Evolutionary conservation across 495 filamentous ascomycete species (phyloP).

Genomic region (Aspergillus carlsbadensis): DNA sequence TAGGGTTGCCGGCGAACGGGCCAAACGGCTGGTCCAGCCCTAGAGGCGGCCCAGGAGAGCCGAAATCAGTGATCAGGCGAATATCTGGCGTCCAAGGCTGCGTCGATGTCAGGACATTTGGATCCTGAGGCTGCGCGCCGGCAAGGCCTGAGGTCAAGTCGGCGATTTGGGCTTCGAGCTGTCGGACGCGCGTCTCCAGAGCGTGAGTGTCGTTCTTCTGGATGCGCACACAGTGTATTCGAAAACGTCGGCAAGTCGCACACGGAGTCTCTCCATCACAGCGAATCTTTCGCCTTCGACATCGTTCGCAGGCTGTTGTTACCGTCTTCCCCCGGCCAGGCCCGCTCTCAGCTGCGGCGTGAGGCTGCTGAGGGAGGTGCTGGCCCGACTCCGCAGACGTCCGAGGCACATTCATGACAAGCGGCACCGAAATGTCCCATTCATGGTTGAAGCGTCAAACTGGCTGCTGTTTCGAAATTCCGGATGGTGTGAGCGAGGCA

Average conservation of each 20-base stretch:
- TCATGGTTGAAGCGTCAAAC: slow-evolving; percentile 9
- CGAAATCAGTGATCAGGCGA: slow-evolving; percentile 5
- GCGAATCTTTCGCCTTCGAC: slow-evolving; percentile 21
- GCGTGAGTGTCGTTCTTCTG: slow-evolving; percentile 16
- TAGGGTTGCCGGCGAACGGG: neutral
- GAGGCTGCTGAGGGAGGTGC: neutral
- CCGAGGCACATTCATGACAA: slow-evolving; percentile 15
- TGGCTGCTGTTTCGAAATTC: neutral
- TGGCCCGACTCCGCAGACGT: slow-evolving; percentile 7
- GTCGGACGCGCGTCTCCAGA: slow-evolving; percentile 16
- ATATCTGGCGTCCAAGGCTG: neutral
- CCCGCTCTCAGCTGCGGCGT: neutral
- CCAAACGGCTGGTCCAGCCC: neutral
- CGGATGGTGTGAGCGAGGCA: neutral
- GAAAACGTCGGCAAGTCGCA: slow-evolving; percentile 19
- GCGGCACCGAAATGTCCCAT: neutral
- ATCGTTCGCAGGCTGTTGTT: slow-evolving; percentile 17
- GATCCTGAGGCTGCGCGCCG: neutral
- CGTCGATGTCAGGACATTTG: neutral
- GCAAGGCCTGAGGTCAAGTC: slow-evolving; percentile 9
- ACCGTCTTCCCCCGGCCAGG: slow-evolving; percentile 12
- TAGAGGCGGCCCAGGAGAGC: neutral
- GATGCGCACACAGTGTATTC: slow-evolving; percentile 15
- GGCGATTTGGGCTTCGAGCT: slow-evolving; percentile 18
- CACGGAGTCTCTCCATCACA: slow-evolving; percentile 23